Base-by-base conservation (phyloP, 805 yeast species). In the Clavispora fructus region DNA sequence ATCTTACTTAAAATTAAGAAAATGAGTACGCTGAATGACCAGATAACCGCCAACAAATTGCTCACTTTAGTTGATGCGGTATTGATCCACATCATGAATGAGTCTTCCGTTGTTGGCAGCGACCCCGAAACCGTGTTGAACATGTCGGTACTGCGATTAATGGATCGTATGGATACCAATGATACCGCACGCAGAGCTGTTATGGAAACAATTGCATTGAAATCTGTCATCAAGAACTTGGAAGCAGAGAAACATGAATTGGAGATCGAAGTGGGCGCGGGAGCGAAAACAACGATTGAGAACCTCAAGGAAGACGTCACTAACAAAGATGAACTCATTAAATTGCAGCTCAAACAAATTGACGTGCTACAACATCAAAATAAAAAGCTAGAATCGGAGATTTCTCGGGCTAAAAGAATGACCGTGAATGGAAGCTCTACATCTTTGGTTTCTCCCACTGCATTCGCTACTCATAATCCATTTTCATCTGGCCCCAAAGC, bases 181-280 rank as follows among this genome's bases (percentile, higher is more conserved):
- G 69, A 67, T 29, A 65, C 63, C 3, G 69, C 71, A 5, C 53
- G 63, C 45, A 53, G 65, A 44, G 70, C 72, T 2, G 58, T 67
- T 7, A 50, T 65, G 43, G 71, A 68, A 42, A 51, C 65, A 0
- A 55, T 58, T 10, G 61, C 56, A 28, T 52, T 69, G 40, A 46
- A 52, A 11, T 54, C 58, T 30, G 51, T 52, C 12, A 43, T 68
- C 19, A 54, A 58, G 16, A 35, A 17, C 10, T 46, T 67, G 26
- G 61, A 59, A 44, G 48, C 44, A 7, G 63, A 59, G 11, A 43
- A 40, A 35, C 38, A 35, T 7, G 23, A 39, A 19, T 33, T 39
- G 16, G 32, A 35, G 30, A 25, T 45, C 35, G 61, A 60, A 43
- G 56, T 60, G 7, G 54, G 57, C n/a, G 46, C 52, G 37, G 63